Evolutionary conservation across 2,329 filamentous ascomycete genomes (phyloP).

Genomic region (Fusarium sp.): DNA sequence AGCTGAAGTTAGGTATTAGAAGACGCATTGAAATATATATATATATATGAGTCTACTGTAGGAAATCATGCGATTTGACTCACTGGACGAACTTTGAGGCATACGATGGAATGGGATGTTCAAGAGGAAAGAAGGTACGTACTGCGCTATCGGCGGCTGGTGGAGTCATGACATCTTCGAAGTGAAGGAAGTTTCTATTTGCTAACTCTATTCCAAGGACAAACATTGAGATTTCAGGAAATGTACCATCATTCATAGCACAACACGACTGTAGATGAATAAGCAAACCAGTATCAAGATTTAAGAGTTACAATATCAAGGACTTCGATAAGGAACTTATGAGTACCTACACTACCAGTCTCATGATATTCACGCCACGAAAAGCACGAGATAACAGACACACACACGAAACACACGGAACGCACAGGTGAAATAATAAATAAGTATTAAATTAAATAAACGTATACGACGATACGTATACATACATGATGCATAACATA

Average conservation of each 20-base stretch:
- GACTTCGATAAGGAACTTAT: background rate
- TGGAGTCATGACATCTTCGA: conserved; percentile 39
- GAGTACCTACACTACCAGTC: background rate
- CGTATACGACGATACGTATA: conserved; percentile 32
- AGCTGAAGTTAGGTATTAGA: conserved; percentile 9
- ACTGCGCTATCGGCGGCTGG: conserved; percentile 18
- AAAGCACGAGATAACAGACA: background rate
- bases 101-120: conserved; percentile 29
- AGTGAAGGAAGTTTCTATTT: conserved; percentile 4
- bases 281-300: background rate
- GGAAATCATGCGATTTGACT: conserved; percentile 29
- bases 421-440: conserved; percentile 22
- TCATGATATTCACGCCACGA: conserved; percentile 9
- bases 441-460: conserved; percentile 37
- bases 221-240: background rate
- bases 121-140: conserved; percentile 25
- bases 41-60: background rate
- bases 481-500: conserved; percentile 35
- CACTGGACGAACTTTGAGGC: conserved; percentile 11
- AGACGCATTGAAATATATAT: conserved; percentile 38
- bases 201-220: conserved; percentile 7
- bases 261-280: background rate
- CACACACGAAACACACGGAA: conserved; percentile 17
- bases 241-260: background rate
- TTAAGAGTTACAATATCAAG: background rate